phyloP scores from a whole-genome alignment of 345 rosid genomes.

The Gossypium raimondii region DNA sequence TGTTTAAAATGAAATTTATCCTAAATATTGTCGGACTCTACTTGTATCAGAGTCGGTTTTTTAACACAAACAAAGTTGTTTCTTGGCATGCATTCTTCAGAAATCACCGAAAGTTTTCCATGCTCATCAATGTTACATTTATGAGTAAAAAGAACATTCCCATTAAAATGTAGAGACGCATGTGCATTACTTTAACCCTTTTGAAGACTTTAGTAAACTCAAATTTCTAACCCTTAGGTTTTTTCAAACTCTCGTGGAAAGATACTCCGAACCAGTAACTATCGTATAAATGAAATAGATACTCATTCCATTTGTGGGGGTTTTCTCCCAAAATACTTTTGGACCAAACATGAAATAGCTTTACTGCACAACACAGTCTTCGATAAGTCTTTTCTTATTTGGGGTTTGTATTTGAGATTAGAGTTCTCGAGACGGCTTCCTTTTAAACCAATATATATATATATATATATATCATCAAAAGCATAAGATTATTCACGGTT shows the following conservation, averaged over 20 bases:
- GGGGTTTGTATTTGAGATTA: not conserved
- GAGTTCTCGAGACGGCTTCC: constrained; percentile 8
- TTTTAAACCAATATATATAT: not conserved
- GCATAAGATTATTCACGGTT: constrained; percentile 15
- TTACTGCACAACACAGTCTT: constrained; percentile 1
- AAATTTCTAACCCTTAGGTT: not conserved
- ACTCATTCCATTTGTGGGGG: not conserved
- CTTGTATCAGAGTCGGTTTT: no score
- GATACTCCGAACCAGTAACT: constrained; percentile 6
- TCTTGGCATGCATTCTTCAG: no score
- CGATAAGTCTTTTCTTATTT: not conserved
- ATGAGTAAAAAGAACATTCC: no score
- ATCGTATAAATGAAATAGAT: not conserved
- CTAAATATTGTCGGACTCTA: no score
- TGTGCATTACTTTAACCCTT: not conserved
- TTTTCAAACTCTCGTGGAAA: not conserved
- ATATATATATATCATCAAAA: not conserved
- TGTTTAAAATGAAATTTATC: no score
- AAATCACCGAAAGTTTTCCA: no score
- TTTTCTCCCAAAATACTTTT: constrained; percentile 9
- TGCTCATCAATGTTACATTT: no score
- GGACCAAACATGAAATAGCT: constrained; percentile 8
- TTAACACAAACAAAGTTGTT: no score
- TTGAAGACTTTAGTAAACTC: constrained; percentile 11
- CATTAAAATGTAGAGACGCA: not conserved